Percentiles rank a stretch among this genome's conserved stretches.
Evolutionary conservation across 441 rosid species (phyloP).

Genomic region (Capsella rubella): DNA sequence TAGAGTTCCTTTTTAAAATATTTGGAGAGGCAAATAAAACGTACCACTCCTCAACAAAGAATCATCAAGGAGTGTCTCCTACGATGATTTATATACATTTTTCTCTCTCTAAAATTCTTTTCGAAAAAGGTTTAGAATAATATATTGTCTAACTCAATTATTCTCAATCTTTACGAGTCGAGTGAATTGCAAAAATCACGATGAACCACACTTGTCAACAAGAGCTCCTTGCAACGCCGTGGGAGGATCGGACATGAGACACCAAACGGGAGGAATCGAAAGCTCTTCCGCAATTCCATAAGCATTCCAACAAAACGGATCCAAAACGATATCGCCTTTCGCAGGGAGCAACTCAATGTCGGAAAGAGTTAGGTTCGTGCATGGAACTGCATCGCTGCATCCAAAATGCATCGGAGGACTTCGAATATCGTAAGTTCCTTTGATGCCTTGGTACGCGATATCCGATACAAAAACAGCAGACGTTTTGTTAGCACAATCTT

Average conservation of each 20-base stretch:
- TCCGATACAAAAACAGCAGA: conserved; percentile 75
- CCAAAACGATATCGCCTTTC: conserved; percentile 58
- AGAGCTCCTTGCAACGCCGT: conserved; percentile 48
- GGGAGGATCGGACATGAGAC: conserved; percentile 72
- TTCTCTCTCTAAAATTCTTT: not conserved
- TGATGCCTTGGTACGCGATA: conserved; percentile 63
- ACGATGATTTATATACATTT: no score
- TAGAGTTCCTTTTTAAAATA: not conserved
- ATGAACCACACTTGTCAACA: conserved; percentile 50
- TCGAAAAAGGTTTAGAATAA: conserved; percentile 22
- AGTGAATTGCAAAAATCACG: conserved; percentile 1
- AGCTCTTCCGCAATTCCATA: conserved; percentile 68
- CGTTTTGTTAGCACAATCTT: conserved; percentile 74
- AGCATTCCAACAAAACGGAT: conserved; percentile 93
- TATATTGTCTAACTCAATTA: conserved; percentile 44
- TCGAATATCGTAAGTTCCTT: conserved; percentile 75
- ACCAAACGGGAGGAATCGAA: conserved; percentile 75
- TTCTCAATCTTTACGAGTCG: conserved; percentile 18
- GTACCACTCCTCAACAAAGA: conserved; percentile 37
- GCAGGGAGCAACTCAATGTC: conserved; percentile 83
- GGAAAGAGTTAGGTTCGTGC: conserved; percentile 75
- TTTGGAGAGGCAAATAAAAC: conserved; percentile 37
- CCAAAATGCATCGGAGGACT: conserved; percentile 85
- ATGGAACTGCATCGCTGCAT: conserved; percentile 80
- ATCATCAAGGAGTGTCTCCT: conserved; percentile 18